Conservation (phyloP, 768 basidiomycete genomes). For the Lentinula sp. region DNA sequence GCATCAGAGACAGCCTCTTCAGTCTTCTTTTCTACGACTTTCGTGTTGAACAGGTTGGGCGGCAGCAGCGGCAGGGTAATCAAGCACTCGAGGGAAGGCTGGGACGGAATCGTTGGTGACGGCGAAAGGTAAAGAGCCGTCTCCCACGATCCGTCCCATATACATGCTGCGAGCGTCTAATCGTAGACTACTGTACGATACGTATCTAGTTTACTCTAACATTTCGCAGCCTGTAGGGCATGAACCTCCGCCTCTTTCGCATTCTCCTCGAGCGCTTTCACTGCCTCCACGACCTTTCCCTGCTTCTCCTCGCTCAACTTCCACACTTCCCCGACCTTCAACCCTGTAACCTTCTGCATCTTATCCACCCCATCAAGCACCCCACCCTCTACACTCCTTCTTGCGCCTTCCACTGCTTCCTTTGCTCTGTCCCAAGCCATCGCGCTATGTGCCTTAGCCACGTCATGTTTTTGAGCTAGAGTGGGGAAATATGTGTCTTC, state of each 20-base stretch:
- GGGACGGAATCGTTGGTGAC: no score
- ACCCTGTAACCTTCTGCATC: conserved; percentile 65
- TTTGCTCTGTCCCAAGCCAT: conserved; percentile 57
- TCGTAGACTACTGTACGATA: no score
- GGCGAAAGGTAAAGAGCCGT: no score
- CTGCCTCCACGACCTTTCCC: conserved; percentile 9
- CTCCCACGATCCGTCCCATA: no score
- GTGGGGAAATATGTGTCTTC: conserved; percentile 69
- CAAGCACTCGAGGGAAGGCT: no score
- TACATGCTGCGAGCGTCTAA: no score
- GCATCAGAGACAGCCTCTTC: not conserved
- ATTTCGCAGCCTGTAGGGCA: conserved; percentile 9
- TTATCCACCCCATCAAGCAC: conserved; percentile 42
- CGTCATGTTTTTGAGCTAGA: conserved; percentile 61
- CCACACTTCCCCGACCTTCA: conserved; percentile 61
- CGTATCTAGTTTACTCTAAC: no score
- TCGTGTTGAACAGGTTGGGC: no score
- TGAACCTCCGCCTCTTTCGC: conserved; percentile 10
- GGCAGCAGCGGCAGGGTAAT: no score
- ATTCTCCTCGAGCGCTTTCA: not conserved
- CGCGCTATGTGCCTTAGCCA: conserved; percentile 51
- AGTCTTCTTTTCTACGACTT: conserved; percentile 2
- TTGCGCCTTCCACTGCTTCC: conserved; percentile 42
- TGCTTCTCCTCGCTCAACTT: conserved; percentile 30
- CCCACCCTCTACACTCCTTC: conserved; percentile 36